Evolutionary conservation across 1,284 basidiomycete genomes (phyloP).

Genomic region (Flammula alnicola): DNA sequence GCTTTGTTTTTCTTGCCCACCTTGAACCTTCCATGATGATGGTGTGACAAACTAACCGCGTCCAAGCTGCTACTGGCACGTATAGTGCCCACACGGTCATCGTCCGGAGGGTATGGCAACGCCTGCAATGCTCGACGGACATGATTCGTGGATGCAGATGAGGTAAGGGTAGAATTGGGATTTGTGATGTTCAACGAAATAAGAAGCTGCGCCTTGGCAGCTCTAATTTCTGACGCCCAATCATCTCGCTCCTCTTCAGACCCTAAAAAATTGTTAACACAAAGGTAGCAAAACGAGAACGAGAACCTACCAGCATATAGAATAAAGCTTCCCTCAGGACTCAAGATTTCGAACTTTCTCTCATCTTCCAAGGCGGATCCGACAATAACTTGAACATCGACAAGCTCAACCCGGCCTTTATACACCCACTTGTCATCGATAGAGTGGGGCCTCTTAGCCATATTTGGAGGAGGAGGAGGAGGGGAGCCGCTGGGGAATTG

Average conservation of each 20-base stretch:
- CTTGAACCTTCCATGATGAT: constrained; percentile 17
- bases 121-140: constrained; percentile 74
- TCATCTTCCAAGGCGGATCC: constrained; percentile 54
- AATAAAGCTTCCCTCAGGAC: constrained; percentile 79
- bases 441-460: constrained; percentile 44
- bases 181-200: constrained; percentile 67
- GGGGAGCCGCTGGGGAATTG: constrained; percentile 1
- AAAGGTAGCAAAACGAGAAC: constrained; percentile 1
- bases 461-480: constrained; percentile 38
- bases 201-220: constrained; percentile 74
- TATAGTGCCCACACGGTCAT: constrained; percentile 43
- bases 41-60: constrained; percentile 8
- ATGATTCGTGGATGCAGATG: constrained; percentile 74
- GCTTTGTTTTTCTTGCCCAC: constrained; percentile 17
- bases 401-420: constrained; percentile 68
- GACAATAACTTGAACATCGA: constrained; percentile 79
- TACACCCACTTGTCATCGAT: constrained; percentile 69
- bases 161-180: constrained; percentile 80
- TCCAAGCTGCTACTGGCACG: constrained; percentile 24
- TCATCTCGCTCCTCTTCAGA: constrained; percentile 63
- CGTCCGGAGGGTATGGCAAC: constrained; percentile 65
- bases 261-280: constrained; percentile 37
- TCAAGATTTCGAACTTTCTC: constrained; percentile 71
- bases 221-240: constrained; percentile 74
- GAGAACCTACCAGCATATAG: constrained; percentile 65